Evolutionary conservation across 108 stramenopile genomes (phyloP), one percentile per base, ranked within the genome.

Genomic region (Discostella stelligeroides): DNA sequence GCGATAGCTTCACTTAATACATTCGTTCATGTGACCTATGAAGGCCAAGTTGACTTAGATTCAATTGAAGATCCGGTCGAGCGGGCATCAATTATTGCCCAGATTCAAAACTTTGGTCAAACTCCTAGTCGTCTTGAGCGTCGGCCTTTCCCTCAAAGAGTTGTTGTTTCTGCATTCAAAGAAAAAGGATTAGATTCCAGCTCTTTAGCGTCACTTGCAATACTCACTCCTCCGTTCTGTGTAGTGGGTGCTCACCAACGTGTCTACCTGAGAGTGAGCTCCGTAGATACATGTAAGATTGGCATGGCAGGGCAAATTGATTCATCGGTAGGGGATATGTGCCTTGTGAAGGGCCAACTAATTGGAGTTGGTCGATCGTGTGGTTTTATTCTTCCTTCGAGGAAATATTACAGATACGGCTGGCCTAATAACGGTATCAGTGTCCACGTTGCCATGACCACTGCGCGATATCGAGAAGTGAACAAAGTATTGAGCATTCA

Each of bases 71-170:
- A 98, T 64, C 83, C 85, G 25, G 85, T 92, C 30, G 91, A 96
- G 66, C 69, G 97, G 29, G 85, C 87, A 17, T 97, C 98, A 17
- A 97, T 95, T 11, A 91, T 95, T 67, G 91, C 94, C 47, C 99
- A 99, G 76, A 98, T 98, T 70, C 90, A 93, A 53, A 95, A 98
- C 71, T 99, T 98, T 71, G 99, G 99, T 17, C 98, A 98, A 80
- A 98, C 97, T 7, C 99, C 99, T 28, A 92, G 90, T 66, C 83
- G 90, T 39, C 83, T 95, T 14, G 91, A 91, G 60, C 83, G 88
- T 43, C 84, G 81, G 58, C 88, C 94, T 23, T 92, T 92, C 66
- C 90, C 84, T 0, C 79, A 77, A 47, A 58, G 84, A 46, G 63
- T 67, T 37, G 79, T 91, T 11, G 66, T 76, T 39, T 55, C 60